Evolutionary conservation across 2,329 filamentous ascomycete species (phyloP), one percentile per base, ranked within the genome.

Genomic region (Colletotrichum abscissum): DNA sequence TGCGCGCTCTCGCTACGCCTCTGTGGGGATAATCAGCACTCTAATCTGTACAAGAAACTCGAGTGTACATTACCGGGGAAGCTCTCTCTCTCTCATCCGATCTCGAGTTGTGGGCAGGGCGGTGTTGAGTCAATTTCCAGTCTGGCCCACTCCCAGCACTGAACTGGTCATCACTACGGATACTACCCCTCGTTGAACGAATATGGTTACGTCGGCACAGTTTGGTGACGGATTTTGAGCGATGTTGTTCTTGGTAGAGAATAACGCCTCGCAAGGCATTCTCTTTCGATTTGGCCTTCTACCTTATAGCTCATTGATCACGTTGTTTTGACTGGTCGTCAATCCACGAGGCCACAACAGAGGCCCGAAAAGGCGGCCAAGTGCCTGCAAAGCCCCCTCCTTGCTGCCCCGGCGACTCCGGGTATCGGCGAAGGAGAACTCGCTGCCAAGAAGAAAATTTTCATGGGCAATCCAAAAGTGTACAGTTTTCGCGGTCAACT

Each of bases 281-380:
- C 55, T 73, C 67, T 54, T 60, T 58, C 30, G 14, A 54, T 49
- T 59, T 24, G 5, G 14, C n/a, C 5, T 16, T 26, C 33, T 28
- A 26, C 54, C 26, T 58, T 54, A 67, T 63, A 67, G 35, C 30
- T 33, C 38, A 35, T 16, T 54, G n/a, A 59, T 66, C 35, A 63
- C 54, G 24, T 63, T 58, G 28, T 58, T 56, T 71, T 72, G 52
- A 52, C 38, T 71, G 68, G 72, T 33, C 68, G 38, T 72, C 52
- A n/a, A 58, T 30, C 24, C 12, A 24, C 24, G 63, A 67, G 69
- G 58, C 72, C 69, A 59, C 22, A 59, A 67, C 49, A 72, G 72
- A 38, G 72, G 72, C 72, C 72, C 67, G 56, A 71, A 70, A 73
- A 49, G 24, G 71, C 67, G 71, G 62, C 67, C 71, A 70, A 73